Evolutionary conservation across 1,139 yeast genomes (phyloP).

Genomic region (Geotrichum phurueaensis): DNA sequence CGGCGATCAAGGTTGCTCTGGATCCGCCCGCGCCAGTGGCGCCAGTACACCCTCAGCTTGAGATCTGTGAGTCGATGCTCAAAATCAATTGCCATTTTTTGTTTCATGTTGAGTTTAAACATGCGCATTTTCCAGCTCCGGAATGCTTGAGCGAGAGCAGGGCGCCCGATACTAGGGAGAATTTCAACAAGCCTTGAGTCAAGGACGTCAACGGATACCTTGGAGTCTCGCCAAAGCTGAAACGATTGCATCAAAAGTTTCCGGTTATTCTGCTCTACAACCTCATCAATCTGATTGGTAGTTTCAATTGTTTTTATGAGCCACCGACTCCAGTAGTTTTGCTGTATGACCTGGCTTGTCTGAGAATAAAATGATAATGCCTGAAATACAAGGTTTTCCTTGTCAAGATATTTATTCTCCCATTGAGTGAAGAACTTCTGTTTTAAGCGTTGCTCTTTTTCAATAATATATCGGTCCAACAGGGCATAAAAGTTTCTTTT

Average conservation of each 20-base stretch:
- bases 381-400: neutral
- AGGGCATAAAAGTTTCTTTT: neutral
- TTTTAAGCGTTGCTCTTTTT: neutral
- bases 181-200: neutral
- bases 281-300: neutral
- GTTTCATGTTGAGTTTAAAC: conserved; percentile 23
- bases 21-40: conserved; percentile 20
- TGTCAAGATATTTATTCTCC: conserved; percentile 1
- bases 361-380: conserved; percentile 1
- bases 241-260: neutral
- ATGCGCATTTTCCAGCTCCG: conserved; percentile 26
- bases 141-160: conserved; percentile 18
- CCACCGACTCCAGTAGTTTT: conserved; percentile 9
- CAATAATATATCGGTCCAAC: neutral
- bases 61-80: conserved; percentile 18
- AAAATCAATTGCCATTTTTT: conserved; percentile 25
- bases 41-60: conserved; percentile 23
- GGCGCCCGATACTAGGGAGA: neutral
- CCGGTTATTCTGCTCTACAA: neutral
- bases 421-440: conserved; percentile 6
- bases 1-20: neutral
- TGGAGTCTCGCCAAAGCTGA: conserved; percentile 3
- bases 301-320: neutral
- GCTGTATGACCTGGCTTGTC: neutral
- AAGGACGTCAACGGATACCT: neutral